Base-by-base conservation (phyloP, 352 stramenopile genomes). In the Phytophthora tentaculata region DNA sequence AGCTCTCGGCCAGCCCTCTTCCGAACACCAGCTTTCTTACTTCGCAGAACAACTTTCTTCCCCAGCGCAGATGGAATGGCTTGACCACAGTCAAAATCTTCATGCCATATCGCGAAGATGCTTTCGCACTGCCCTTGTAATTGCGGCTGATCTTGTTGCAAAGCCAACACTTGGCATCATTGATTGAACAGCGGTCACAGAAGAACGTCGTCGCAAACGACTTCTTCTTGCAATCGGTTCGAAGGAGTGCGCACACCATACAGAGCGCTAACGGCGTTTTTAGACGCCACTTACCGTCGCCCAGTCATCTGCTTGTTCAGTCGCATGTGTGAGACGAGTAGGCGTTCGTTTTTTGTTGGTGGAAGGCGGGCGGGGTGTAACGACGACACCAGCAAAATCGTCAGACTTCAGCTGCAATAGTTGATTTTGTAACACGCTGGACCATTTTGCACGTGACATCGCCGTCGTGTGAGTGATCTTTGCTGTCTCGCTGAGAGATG, bases 101-200 rank as follows among this genome's bases (percentile, higher is more conserved):
- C 28, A 32, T 8, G 28, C 28, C 28, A 32, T 32, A 32, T 8
- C 28, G 28, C 28, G 28, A 32, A 32, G 28, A 32, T 8, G 28
- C 8, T 32, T 32, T 32, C 8, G 28, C 28, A 32, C 4, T 32
- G 13, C 47, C 47, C 47, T 53, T 53, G 22, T 12, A 53, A 4
- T 35, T 4, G n/a, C 14, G 47, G 3, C 23, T 20, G n/a, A 37
- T 53, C 5, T 20, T 53, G 13, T 37, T 53, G 47, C 47, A 53
- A 3, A 53, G 22, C 47, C 47, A 53, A 20, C 20, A 53, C 23
- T 32, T 35, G 47, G 47, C 22, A 13, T 53, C 47, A 22, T 53
- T 22, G 12, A 53, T 35, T 9, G 47, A 53, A 12, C 47, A 53
- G 47, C 22, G 12, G 14, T 53, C 47, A 23, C 47, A 53, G 13